Percentiles rank a stretch among this genome's conserved stretches.
Evolutionary conservation across 768 basidiomycete species (phyloP).

Genomic region (Collybiopsis confluens): DNA sequence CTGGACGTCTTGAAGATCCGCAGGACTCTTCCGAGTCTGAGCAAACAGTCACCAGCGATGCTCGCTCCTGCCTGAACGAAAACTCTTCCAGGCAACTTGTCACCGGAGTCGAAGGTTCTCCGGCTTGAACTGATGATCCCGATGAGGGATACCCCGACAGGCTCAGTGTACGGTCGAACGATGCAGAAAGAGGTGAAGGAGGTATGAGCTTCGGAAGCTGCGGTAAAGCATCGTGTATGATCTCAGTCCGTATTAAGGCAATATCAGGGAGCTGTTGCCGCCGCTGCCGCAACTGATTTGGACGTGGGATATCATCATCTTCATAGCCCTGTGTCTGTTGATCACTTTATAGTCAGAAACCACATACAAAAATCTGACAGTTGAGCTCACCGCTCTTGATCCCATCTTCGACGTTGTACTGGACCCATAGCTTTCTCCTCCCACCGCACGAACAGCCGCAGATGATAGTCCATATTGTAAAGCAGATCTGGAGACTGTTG

Average conservation of each 20-base stretch:
- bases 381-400: slow-evolving; percentile 3
- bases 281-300: background rate
- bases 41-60: background rate
- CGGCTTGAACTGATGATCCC: background rate
- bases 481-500: background rate
- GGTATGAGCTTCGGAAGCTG: slow-evolving; percentile 3
- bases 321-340: slow-evolving; percentile 1
- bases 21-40: background rate
- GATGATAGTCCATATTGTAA: background rate
- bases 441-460: background rate
- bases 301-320: slow-evolving; percentile 3
- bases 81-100: background rate
- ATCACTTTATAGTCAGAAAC: background rate
- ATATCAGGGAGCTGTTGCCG: background rate
- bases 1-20: background rate
- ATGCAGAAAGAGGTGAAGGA: slow-evolving; percentile 2
- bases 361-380: background rate
- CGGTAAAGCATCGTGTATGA: background rate
- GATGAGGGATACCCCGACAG: background rate
- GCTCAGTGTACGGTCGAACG: background rate
- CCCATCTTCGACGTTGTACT: background rate
- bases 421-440: background rate
- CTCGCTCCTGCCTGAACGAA: background rate
- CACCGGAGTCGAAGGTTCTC: background rate
- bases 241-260: background rate